Percentiles rank a stretch among this genome's conserved stretches.
Evolutionary conservation across 345 rosid species (phyloP).

Genomic region (Fremontodendron californicum): DNA sequence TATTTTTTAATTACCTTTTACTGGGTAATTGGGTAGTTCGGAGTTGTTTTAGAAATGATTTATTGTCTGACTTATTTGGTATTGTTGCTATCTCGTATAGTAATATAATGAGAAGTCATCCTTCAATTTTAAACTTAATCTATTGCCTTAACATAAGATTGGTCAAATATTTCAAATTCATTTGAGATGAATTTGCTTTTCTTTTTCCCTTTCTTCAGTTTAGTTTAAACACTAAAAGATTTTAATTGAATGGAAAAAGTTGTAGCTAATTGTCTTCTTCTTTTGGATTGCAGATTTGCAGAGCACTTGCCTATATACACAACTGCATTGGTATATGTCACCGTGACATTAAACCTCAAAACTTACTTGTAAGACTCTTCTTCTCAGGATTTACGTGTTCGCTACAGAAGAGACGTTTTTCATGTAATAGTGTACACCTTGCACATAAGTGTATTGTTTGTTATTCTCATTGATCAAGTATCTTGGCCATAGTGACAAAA

Average conservation of each 20-base stretch:
- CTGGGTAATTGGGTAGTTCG: neutral
- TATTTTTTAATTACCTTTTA: neutral
- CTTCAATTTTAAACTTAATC: neutral
- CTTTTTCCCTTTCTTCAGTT: neutral
- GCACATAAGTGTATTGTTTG: neutral
- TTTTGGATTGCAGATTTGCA: conserved; percentile 62
- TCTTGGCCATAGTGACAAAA: neutral
- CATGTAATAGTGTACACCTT: neutral
- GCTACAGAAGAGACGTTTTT: too few relatives aligned
- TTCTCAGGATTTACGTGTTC: neutral
- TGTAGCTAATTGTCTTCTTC: neutral
- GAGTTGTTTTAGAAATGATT: neutral
- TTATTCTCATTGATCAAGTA: neutral
- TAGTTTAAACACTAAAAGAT: neutral
- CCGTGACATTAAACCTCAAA: conserved; percentile 96
- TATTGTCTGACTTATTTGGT: neutral
- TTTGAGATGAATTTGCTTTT: too few relatives aligned
- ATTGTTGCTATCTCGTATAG: neutral
- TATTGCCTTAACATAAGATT: neutral
- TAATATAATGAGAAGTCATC: neutral
- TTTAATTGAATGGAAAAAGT: neutral
- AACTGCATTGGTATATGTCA: conserved; percentile 85
- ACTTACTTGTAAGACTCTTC: conserved; percentile 56
- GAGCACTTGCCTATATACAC: conserved; percentile 91
- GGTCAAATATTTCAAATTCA: neutral